These are phyloP conservation scores for Melampsora americana DNA, from an alignment of 1,284 basidiomycete species.

Conservation along the genomic window DNA sequence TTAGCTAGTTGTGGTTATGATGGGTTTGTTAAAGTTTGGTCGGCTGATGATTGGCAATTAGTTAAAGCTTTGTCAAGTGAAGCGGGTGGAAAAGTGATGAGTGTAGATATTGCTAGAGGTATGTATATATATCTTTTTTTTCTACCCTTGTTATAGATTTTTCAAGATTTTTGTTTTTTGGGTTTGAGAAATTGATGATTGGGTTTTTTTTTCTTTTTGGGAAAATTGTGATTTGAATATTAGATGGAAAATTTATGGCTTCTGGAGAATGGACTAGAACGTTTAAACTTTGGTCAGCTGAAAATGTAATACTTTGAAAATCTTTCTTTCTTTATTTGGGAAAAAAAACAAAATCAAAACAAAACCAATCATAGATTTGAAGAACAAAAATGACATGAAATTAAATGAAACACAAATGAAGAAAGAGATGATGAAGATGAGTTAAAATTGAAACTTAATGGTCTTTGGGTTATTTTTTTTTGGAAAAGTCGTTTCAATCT, in stretches of 20 bases:
- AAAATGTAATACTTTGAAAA: slow-evolving; percentile 51
- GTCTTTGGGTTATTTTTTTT: too few species aligned
- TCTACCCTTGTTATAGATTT: background rate
- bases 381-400: too few species aligned
- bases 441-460: too few species aligned
- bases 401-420: too few species aligned
- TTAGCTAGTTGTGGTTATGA: slow-evolving; percentile 93
- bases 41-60: slow-evolving; percentile 95
- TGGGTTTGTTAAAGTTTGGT: slow-evolving; percentile 92
- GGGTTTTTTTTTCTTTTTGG: background rate
- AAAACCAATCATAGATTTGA: too few species aligned
- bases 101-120: slow-evolving; percentile 72
- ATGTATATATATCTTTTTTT: slow-evolving; percentile 26
- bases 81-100: slow-evolving; percentile 90
- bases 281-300: slow-evolving; percentile 82
- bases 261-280: slow-evolving; percentile 87
- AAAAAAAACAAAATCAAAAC: too few species aligned
- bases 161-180: background rate
- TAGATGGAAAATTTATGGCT: slow-evolving; percentile 77
- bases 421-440: too few species aligned
- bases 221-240: slow-evolving; percentile 44
- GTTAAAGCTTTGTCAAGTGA: slow-evolving; percentile 84
- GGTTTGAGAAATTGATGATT: background rate
- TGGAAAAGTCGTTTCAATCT: too few species aligned
- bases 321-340: too few species aligned